Conservation (phyloP, 495 filamentous ascomycete genomes). For the Podospora tetraspora region DNA sequence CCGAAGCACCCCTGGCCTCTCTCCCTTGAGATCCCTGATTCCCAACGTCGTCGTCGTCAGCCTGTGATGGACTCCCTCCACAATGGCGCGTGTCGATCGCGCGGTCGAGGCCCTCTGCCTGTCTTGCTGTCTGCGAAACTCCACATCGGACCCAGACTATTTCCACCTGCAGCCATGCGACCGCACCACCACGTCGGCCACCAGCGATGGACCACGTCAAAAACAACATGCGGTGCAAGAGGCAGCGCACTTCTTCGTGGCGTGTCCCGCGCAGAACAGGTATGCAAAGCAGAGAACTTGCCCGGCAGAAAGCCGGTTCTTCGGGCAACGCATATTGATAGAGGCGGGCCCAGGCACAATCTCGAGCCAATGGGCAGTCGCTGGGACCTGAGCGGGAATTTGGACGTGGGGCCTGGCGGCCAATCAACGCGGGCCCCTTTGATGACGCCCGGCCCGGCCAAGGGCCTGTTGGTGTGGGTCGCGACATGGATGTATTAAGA, state of each 20-base stretch:
- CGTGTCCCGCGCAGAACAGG: background rate
- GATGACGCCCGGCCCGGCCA: constrained; percentile 18
- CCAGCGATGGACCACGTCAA: background rate
- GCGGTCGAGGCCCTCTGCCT: background rate
- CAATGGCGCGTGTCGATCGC: background rate
- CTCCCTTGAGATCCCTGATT: background rate
- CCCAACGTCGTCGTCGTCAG: background rate
- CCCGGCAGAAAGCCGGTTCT: background rate
- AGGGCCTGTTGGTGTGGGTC: constrained; percentile 1
- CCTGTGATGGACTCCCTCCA: background rate
- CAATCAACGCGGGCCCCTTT: constrained; percentile 13
- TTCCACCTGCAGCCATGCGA: background rate
- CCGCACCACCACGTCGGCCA: background rate
- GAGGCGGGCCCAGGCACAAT: constrained; percentile 5
- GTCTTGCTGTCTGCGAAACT: too few species aligned
- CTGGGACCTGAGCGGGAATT: constrained; percentile 26
- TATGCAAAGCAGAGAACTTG: background rate
- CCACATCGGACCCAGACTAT: background rate
- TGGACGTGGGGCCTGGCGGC: constrained; percentile 15
- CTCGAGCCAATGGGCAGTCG: constrained; percentile 19
- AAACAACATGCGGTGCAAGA: background rate
- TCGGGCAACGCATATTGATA: background rate
- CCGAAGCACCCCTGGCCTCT: too few species aligned
- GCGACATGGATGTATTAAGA: constrained; percentile 20
- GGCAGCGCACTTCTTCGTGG: background rate